Base-by-base conservation (phyloP, 176 grass and related monocot genomes). In the Oryza australiensis region DNA sequence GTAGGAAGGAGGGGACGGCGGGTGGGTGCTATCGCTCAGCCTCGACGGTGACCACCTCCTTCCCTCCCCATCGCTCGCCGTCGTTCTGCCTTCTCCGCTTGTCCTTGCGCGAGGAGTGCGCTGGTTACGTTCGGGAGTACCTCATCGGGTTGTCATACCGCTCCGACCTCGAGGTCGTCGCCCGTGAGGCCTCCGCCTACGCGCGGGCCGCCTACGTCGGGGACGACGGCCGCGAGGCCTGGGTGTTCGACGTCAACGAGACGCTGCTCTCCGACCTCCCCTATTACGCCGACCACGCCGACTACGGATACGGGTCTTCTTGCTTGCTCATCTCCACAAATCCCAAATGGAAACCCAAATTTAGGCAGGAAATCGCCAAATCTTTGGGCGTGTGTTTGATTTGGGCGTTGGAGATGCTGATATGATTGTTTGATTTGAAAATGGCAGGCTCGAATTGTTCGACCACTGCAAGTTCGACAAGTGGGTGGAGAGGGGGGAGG, bases 171-270 rank as follows among this genome's bases (percentile, higher is more conserved):
- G 85, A 87, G 3, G 65, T 82, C 49, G 92, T 89, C 8, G 92
- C 89, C 10, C 12, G 83, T 27, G 89, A 97, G 87, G 86, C 92
- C 13, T 46, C 85, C 14, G 86, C 79, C 15, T 88, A 92, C 88
- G 85, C 86, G 26, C 74, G 83, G 29, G 32, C 72, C 4, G 35
- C 85, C 9, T 10, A 26, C 11, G 28, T 70, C 30, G 79, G 3
- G 24, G 72, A 1, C n/a, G 87, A 80, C 63, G 79, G 72, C 16
- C 30, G 68, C 64, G 83, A 87, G 68, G 94, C 81, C 0, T 97
- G 94, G 94, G 80, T 92, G 12, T 94, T 97, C 84, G 94, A 97
- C 75, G 64, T 97, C 46, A 92, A 97, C 78, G 94, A 94, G 77
- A 97, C 92, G 75, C 87, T 94, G 65, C 85, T 92, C 38, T 97